A percentile compares a stretch with the other conserved stretches of the same genome.
These are phyloP conservation scores for Aspergillus alliaceus DNA, from an alignment of 2,329 filamentous ascomycete genomes.

Conservation along the genomic window DNA sequence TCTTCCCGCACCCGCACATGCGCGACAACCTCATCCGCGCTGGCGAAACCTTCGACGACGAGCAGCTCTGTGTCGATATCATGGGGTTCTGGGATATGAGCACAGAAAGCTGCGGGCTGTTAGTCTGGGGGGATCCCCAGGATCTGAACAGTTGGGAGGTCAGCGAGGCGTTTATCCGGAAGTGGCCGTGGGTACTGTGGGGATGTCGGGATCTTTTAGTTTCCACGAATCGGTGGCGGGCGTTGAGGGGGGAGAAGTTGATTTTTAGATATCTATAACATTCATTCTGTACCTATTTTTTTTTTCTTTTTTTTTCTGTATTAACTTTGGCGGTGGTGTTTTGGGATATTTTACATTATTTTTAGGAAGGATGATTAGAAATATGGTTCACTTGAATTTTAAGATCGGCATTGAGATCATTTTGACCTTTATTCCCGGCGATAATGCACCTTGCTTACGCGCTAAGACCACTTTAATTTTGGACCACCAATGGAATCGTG, in stretches of 20 bases:
- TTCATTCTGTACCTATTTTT: not conserved
- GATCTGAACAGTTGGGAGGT: constrained; percentile 51
- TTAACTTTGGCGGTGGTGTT: too few species aligned
- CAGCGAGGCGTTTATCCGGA: constrained; percentile 46
- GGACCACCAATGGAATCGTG: not conserved
- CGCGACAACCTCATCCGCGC: constrained; percentile 43
- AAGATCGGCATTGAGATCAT: not conserved
- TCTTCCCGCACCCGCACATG: constrained; percentile 34
- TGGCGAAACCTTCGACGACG: constrained; percentile 32
- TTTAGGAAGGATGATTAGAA: too few species aligned
- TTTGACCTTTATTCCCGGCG: constrained; percentile 4
- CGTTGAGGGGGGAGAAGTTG: constrained; percentile 10
- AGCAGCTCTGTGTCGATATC: constrained; percentile 40
- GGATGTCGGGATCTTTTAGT: constrained; percentile 29
- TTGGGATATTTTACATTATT: too few species aligned
- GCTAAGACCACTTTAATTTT: constrained; percentile 8
- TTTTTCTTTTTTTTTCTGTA: not conserved
- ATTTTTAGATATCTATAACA: constrained; percentile 8
- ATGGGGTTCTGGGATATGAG: constrained; percentile 33
- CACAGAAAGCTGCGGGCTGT: constrained; percentile 31
- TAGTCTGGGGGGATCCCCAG: constrained; percentile 54
- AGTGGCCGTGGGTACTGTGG: constrained; percentile 41
- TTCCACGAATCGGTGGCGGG: constrained; percentile 30
- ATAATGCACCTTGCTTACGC: constrained; percentile 19
- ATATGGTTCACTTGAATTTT: too few species aligned